These are phyloP conservation scores for Trypanosoma congolense DNA, from an alignment of 208 protist genomes.

Conservation along the genomic window DNA sequence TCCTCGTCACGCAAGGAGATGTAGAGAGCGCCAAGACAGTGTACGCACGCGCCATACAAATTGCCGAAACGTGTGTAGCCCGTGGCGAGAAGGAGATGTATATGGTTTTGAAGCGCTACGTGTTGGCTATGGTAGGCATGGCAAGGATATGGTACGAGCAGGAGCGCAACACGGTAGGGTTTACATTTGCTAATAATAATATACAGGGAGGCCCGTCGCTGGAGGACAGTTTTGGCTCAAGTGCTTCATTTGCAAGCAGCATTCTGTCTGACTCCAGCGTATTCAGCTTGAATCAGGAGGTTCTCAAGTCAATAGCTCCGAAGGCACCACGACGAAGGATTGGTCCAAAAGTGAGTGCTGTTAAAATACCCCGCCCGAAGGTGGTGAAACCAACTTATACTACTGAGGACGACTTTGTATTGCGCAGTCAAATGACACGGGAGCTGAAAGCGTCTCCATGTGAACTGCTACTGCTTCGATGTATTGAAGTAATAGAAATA, in stretches of 20 bases:
- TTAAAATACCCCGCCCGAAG: slow-evolving; percentile 43
- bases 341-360: slow-evolving; percentile 46
- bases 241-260: slow-evolving; percentile 54
- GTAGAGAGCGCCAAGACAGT: slow-evolving; percentile 52
- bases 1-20: slow-evolving; percentile 49
- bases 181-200: slow-evolving; percentile 37
- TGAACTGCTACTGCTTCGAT: slow-evolving; percentile 79
- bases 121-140: slow-evolving; percentile 75
- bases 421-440: slow-evolving; percentile 75
- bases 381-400: slow-evolving; percentile 18
- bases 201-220: not conserved
- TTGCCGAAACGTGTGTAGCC: slow-evolving; percentile 75
- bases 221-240: slow-evolving; percentile 28
- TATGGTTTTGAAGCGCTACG: slow-evolving; percentile 81
- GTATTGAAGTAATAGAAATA: slow-evolving; percentile 80
- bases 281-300: slow-evolving; percentile 74
- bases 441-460: slow-evolving; percentile 76
- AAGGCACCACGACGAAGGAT: slow-evolving; percentile 44
- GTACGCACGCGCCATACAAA: slow-evolving; percentile 68
- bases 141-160: slow-evolving; percentile 78
- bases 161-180: slow-evolving; percentile 65
- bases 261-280: slow-evolving; percentile 55
- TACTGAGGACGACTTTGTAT: slow-evolving; percentile 72
- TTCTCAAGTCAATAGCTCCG: slow-evolving; percentile 70
- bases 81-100: slow-evolving; percentile 73